Evolutionary conservation across 805 yeast genomes (phyloP).

Genomic region (Soucietia sequanensis): DNA sequence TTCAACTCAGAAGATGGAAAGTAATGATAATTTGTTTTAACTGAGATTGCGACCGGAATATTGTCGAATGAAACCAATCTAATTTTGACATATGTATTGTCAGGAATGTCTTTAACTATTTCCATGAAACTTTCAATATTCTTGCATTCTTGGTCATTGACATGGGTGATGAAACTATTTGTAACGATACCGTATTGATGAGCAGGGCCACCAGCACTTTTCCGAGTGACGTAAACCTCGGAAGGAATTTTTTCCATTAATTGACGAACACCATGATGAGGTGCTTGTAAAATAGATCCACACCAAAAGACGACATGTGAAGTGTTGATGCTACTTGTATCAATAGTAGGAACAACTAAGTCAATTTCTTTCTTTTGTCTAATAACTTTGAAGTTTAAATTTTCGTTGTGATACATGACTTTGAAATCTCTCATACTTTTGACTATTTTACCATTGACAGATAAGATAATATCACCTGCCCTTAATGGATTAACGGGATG

Average conservation of each 20-base stretch:
- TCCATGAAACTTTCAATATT: slow-evolving; percentile 65
- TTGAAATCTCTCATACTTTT: slow-evolving; percentile 68
- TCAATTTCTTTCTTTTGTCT: slow-evolving; percentile 67
- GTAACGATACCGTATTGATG: slow-evolving; percentile 74
- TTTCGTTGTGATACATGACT: slow-evolving; percentile 41
- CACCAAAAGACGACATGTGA: slow-evolving; percentile 75
- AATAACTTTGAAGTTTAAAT: slow-evolving; percentile 59
- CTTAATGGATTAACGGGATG: slow-evolving; percentile 34
- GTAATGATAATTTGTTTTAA: slow-evolving; percentile 86
- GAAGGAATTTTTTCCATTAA: slow-evolving; percentile 75
- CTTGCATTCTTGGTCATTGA: slow-evolving; percentile 72
- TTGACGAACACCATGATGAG: slow-evolving; percentile 93
- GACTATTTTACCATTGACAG: slow-evolving; percentile 65
- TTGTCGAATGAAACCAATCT: slow-evolving; percentile 83
- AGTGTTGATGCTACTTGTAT: slow-evolving; percentile 57
- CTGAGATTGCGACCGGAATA: slow-evolving; percentile 79
- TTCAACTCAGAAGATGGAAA: slow-evolving; percentile 70
- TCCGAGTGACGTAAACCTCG: slow-evolving; percentile 75
- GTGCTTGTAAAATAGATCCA: slow-evolving; percentile 79
- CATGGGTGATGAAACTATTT: slow-evolving; percentile 86
- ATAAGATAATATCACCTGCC: slow-evolving; percentile 75
- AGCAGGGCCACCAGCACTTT: slow-evolving; percentile 83
- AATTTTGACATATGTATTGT: slow-evolving; percentile 76
- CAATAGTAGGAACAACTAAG: slow-evolving; percentile 62
- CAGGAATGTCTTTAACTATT: slow-evolving; percentile 69